Base-by-base conservation (phyloP, 2,329 filamentous ascomycete species). In the Penicillium freii region DNA sequence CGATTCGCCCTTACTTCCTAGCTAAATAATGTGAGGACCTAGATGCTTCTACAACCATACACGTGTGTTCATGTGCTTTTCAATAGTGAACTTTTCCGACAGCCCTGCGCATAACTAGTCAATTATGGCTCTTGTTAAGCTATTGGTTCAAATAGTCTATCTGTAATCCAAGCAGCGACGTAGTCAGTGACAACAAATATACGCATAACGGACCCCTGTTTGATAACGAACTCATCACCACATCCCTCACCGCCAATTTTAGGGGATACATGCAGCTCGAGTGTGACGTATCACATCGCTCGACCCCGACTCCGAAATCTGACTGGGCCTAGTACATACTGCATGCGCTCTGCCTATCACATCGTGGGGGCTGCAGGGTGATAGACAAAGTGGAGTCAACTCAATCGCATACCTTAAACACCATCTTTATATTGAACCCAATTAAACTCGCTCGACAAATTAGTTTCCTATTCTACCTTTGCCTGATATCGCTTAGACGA, bases 401-500 rank as follows among this genome's bases (percentile, higher is more conserved):
- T 11, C n/a, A 29, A 33, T 31, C 6, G 10, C 11, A 44, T 33
- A 23, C 34, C 10, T 15, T n/a, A 25, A 45, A 25, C 29, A 17
- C 29, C 49, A 9, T 33, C 6, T 34, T 33, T 51, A 31, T 31
- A 34, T 45, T 34, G 1, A 36, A 10, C n/a, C 11, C 5, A 15
- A 44, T 25, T 11, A 34, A n/a, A 11, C 23, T 1, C 15, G 2
- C 6, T n/a, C 6, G 4, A 10, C 6, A 23, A 33, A 27, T 7
- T 1, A 23, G 1, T 10, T 21, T 29, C 3, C 42, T 47, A 48
- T 40, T 48, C 25, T 15, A 55, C 29, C 27, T 44, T 50, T 4
- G 52, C 52, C 23, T 55, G 52, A 1, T 55, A 55, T 23, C 52
- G 31, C 3, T 55, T 55, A 4, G 38, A 55, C 2, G 52, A 55